A percentile compares a stretch with the other conserved stretches of the same genome.
phyloP scores from a whole-genome alignment of 2,329 filamentous ascomycete species.

The Fonsecaea nubica region DNA sequence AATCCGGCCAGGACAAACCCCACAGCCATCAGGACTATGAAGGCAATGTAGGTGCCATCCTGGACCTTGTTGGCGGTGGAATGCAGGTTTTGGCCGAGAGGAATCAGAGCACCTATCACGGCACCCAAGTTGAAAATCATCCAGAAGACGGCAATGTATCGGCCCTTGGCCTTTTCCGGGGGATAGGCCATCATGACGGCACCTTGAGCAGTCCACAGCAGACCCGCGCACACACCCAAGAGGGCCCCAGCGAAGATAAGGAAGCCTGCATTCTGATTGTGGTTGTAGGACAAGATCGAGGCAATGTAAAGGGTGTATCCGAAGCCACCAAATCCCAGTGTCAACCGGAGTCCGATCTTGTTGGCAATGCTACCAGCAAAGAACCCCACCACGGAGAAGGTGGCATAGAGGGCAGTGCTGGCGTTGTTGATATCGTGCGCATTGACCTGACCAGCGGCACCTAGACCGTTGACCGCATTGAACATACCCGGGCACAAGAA shows the following conservation, averaged over 20 bases:
- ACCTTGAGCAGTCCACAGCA: conserved; percentile 51
- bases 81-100: conserved; percentile 56
- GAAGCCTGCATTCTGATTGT: conserved; percentile 48
- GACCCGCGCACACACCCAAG: conserved; percentile 49
- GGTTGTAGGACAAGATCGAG: conserved; percentile 51
- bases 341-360: conserved; percentile 43
- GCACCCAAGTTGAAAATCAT: conserved; percentile 86
- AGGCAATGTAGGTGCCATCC: conserved; percentile 86
- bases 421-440: conserved; percentile 67
- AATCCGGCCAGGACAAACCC: conserved; percentile 72
- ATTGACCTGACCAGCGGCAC: conserved; percentile 68
- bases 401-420: conserved; percentile 72
- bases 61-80: conserved; percentile 49
- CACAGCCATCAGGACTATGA: conserved; percentile 79
- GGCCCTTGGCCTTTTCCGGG: conserved; percentile 74
- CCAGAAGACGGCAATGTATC: conserved; percentile 86
- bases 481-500: conserved; percentile 77
- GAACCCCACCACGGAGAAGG: conserved; percentile 66
- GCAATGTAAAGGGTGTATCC: conserved; percentile 48
- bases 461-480: conserved; percentile 70
- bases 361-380: conserved; percentile 55
- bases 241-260: conserved; percentile 50
- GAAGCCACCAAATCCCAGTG: conserved; percentile 44
- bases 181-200: conserved; percentile 73
- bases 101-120: conserved; percentile 73